phyloP scores from a whole-genome alignment of 768 basidiomycete species.

The Naganishia vaughanmartiniae region DNA sequence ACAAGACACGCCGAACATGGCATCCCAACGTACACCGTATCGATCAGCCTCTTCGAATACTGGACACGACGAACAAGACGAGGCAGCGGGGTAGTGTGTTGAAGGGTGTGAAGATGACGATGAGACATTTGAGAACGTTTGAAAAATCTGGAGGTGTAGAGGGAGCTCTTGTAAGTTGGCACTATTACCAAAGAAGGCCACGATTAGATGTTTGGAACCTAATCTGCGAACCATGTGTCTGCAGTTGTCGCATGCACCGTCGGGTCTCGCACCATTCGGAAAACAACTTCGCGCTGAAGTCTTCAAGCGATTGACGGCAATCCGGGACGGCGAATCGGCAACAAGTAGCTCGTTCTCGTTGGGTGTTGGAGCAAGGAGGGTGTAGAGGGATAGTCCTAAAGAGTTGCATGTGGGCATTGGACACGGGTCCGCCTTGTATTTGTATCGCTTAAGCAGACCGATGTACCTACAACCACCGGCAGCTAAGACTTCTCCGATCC shows the following conservation, averaged over 20 bases:
- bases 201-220: background rate
- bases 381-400: background rate
- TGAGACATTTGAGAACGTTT: conserved; percentile 42
- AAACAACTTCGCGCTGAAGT: conserved; percentile 41
- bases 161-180: conserved; percentile 44
- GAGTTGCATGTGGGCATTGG: background rate
- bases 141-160: conserved; percentile 51
- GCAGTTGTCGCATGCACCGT: conserved; percentile 43
- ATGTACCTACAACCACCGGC: background rate
- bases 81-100: conserved; percentile 28
- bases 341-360: conserved; percentile 5
- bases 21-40: conserved; percentile 42
- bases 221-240: background rate
- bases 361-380: background rate
- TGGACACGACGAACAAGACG: conserved; percentile 25
- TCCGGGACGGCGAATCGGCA: conserved; percentile 16
- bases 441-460: background rate
- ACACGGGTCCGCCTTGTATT: background rate
- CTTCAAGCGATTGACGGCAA: conserved; percentile 37
- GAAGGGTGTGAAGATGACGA: conserved; percentile 48
- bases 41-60: conserved; percentile 36
- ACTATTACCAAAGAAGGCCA: background rate
- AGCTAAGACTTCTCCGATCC: background rate
- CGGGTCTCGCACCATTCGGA: conserved; percentile 46
- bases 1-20: conserved; percentile 48